These are phyloP conservation scores for Stephania cephalantha DNA, from an alignment of 164 flowering plant species.

Conservation along the genomic window DNA sequence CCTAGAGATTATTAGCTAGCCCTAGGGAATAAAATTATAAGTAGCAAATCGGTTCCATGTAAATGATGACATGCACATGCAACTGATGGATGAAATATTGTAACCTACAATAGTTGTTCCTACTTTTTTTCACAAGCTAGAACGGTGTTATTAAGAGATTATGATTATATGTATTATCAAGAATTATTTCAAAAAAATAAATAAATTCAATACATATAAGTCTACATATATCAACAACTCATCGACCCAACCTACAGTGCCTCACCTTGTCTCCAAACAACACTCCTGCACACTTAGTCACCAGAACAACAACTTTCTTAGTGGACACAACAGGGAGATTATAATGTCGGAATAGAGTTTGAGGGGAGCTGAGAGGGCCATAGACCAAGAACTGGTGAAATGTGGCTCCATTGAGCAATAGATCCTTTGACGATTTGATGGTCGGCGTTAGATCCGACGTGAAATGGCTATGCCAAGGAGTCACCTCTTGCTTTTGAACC, in stretches of 20 bases:
- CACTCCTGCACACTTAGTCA: constrained; percentile 23
- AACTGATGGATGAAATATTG: too few relatives aligned
- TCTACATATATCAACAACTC: neutral
- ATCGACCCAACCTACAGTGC: neutral
- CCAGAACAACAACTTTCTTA: constrained; percentile 2
- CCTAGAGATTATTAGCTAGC: too few relatives aligned
- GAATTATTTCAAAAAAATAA: neutral
- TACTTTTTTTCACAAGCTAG: too few relatives aligned
- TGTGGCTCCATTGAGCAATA: constrained; percentile 21
- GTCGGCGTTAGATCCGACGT: constrained; percentile 21
- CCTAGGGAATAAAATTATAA: too few relatives aligned
- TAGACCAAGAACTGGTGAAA: constrained; percentile 23
- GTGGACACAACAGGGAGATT: constrained; percentile 16
- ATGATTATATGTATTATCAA: too few relatives aligned
- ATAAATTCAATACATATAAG: too few relatives aligned
- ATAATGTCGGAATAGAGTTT: constrained; percentile 12
- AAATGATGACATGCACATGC: too few relatives aligned
- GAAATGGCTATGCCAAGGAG: constrained; percentile 21
- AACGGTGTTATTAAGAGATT: too few relatives aligned
- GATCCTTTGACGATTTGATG: constrained; percentile 18
- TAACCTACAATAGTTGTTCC: too few relatives aligned
- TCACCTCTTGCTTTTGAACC: constrained; percentile 23
- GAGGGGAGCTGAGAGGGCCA: constrained; percentile 11
- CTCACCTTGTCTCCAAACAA: constrained; percentile 13
- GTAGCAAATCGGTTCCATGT: too few relatives aligned